Percentiles rank a stretch among this genome's conserved stretches.
Conservation (phyloP, 768 basidiomycete species). For the Mycena filopes region DNA sequence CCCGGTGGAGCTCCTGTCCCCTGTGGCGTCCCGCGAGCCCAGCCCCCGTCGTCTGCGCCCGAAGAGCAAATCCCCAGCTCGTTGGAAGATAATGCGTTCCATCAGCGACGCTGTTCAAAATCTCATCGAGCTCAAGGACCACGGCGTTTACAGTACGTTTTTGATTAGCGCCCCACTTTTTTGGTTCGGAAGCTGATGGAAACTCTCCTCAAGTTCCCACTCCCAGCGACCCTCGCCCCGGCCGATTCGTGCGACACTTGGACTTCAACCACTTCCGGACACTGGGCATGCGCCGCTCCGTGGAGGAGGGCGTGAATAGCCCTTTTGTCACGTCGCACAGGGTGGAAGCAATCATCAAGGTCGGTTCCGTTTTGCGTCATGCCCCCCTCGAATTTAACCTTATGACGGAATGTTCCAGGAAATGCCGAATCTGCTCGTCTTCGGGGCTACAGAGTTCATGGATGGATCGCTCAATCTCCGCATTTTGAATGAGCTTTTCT, state of each 20-base stretch:
- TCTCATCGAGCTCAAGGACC: slow-evolving; percentile 68
- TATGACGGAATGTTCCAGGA: slow-evolving; percentile 62
- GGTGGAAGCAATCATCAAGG: slow-evolving; percentile 82
- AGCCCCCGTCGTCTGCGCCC: slow-evolving; percentile 80
- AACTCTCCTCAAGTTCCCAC: slow-evolving; percentile 63
- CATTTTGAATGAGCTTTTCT: slow-evolving; percentile 90
- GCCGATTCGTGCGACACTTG: slow-evolving; percentile 85
- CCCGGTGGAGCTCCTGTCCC: slow-evolving; percentile 79
- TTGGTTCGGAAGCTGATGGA: slow-evolving; percentile 9
- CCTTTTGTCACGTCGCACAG: slow-evolving; percentile 95
- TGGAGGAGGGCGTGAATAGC: slow-evolving; percentile 88
- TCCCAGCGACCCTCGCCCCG: slow-evolving; percentile 76
- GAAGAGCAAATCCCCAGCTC: slow-evolving; percentile 83
- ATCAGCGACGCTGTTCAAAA: slow-evolving; percentile 84
- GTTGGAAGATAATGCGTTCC: slow-evolving; percentile 84
- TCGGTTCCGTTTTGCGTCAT: slow-evolving; percentile 42
- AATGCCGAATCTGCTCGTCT: slow-evolving; percentile 84
- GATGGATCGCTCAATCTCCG: slow-evolving; percentile 88
- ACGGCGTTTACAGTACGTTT: slow-evolving; percentile 77
- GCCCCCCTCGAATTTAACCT: slow-evolving; percentile 28
- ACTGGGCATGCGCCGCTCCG: slow-evolving; percentile 92
- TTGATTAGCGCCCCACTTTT: slow-evolving; percentile 1
- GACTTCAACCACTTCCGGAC: slow-evolving; percentile 98
- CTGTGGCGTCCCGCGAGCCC: slow-evolving; percentile 84
- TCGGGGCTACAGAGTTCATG: slow-evolving; percentile 99